Conservation (phyloP, 768 basidiomycete genomes). For the Tremella mesenterica region DNA sequence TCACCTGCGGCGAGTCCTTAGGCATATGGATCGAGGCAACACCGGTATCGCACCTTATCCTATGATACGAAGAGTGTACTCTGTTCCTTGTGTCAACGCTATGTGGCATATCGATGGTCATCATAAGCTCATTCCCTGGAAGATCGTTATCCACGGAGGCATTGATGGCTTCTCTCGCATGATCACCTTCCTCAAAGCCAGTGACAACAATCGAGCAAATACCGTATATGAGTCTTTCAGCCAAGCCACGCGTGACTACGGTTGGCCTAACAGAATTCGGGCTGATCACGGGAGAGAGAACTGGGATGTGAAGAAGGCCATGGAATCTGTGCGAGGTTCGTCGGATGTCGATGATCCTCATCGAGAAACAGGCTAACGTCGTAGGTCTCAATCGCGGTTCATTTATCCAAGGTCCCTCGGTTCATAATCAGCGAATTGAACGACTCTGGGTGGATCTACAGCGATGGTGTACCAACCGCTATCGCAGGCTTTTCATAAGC, state of each 20-base stretch:
- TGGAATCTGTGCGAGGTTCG: constrained; percentile 7
- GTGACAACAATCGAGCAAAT: constrained; percentile 45
- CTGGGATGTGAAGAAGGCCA: not conserved
- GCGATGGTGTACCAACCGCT: not conserved
- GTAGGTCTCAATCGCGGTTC: not conserved
- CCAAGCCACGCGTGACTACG: constrained; percentile 10
- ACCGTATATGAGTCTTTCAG: constrained; percentile 45
- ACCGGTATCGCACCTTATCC: not conserved
- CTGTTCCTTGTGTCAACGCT: constrained; percentile 45
- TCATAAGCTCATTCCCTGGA: too few species aligned
- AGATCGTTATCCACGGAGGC: constrained; percentile 47
- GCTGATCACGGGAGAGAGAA: constrained; percentile 14
- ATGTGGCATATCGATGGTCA: constrained; percentile 45
- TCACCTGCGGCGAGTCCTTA: not conserved
- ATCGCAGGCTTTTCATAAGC: not conserved
- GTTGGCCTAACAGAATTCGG: constrained; percentile 8
- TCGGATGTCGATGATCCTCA: not conserved
- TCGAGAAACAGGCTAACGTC: not conserved
- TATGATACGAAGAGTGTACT: constrained; percentile 23
- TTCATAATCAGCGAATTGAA: constrained; percentile 2
- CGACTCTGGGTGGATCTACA: constrained; percentile 3
- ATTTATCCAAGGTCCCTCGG: constrained; percentile 2
- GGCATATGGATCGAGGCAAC: not conserved
- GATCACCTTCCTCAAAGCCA: constrained; percentile 44
- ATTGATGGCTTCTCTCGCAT: constrained; percentile 48